Evolutionary conservation across 441 rosid species (phyloP).

Genomic region (Breynia disticha): DNA sequence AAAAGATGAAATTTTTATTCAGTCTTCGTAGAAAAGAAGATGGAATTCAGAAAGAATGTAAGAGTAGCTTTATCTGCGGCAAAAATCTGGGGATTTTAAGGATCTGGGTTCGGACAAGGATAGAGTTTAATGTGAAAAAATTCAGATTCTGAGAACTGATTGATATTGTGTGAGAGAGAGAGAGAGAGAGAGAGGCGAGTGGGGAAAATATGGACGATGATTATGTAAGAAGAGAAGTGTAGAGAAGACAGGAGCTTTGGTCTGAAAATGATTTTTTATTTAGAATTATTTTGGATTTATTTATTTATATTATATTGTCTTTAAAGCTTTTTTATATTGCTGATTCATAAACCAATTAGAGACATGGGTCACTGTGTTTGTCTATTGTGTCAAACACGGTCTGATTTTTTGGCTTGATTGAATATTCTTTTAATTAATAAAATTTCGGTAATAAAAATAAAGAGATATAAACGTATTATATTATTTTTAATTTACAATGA

Average conservation of each 20-base stretch:
- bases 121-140: slow-evolving; percentile 18
- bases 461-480: too few relatives aligned
- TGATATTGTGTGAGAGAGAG: neutral
- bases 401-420: too few relatives aligned
- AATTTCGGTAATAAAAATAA: too few relatives aligned
- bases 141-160: slow-evolving; percentile 7
- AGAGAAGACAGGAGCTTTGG: neutral
- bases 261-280: neutral
- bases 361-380: too few relatives aligned
- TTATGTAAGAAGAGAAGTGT: neutral
- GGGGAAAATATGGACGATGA: neutral
- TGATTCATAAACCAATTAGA: too few relatives aligned
- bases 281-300: too few relatives aligned
- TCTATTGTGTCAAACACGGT: too few relatives aligned
- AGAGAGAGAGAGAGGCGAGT: neutral
- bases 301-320: too few relatives aligned
- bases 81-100: slow-evolving; percentile 17
- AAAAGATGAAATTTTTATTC: neutral
- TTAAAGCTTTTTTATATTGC: too few relatives aligned
- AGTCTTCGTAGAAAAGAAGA: neutral
- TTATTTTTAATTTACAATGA: too few relatives aligned
- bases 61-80: slow-evolving; percentile 15
- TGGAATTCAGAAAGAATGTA: slow-evolving; percentile 14
- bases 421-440: too few relatives aligned
- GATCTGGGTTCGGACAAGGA: neutral